phyloP scores from a whole-genome alignment of 768 basidiomycete genomes.

The Rhodosporidiobolus odoratus region DNA sequence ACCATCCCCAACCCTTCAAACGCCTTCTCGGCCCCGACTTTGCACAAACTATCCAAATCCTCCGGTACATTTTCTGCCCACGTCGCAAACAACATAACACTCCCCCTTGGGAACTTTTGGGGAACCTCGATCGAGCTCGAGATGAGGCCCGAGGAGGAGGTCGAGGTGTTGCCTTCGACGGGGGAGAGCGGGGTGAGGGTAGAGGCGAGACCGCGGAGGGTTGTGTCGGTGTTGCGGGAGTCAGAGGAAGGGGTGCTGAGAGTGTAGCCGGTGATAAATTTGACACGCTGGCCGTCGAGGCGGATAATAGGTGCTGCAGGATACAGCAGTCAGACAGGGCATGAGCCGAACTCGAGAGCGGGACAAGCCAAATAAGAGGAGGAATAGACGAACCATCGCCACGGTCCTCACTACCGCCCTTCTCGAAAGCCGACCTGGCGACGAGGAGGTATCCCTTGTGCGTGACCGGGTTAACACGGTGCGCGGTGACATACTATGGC shows the following conservation, averaged over 20 bases:
- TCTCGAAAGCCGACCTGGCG: constrained; percentile 77
- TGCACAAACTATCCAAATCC: constrained; percentile 67
- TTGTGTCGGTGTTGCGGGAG: constrained; percentile 43
- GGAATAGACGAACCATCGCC: constrained; percentile 58
- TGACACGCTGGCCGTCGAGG: constrained; percentile 69
- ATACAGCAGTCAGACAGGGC: neutral
- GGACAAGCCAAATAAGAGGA: neutral
- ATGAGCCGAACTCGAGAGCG: neutral
- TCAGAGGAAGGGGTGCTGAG: constrained; percentile 64
- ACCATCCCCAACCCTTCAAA: constrained; percentile 70
- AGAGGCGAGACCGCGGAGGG: constrained; percentile 36
- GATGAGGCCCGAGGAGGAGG: constrained; percentile 46
- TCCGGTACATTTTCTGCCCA: constrained; percentile 68
- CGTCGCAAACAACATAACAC: constrained; percentile 86
- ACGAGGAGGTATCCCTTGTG: constrained; percentile 90
- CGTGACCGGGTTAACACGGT: constrained; percentile 81
- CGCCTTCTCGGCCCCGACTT: constrained; percentile 63
- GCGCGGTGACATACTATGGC: constrained; percentile 79
- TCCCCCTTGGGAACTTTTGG: constrained; percentile 88
- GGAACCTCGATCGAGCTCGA: constrained; percentile 76
- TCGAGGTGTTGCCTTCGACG: constrained; percentile 7
- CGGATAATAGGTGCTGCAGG: constrained; percentile 73
- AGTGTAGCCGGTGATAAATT: constrained; percentile 72
- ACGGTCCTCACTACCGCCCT: constrained; percentile 70
- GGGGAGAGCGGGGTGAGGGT: constrained; percentile 2